Evolutionary conservation across 495 filamentous ascomycete genomes (phyloP).

Genomic region (Tuber brumale): DNA sequence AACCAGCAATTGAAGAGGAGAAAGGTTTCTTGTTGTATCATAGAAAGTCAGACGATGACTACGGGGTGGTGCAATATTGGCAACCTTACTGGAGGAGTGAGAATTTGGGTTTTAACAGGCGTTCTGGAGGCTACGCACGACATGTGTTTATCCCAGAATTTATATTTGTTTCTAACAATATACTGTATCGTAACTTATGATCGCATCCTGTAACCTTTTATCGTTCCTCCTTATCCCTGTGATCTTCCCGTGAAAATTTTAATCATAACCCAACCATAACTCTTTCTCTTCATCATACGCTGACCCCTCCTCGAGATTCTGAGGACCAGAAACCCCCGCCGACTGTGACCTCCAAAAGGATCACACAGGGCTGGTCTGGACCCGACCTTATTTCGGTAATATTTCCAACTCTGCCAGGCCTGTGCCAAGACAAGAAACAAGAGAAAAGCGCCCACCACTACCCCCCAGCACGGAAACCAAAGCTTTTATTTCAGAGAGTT

Average conservation of each 20-base stretch:
- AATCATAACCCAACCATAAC: slow-evolving; percentile 1
- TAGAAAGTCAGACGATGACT: background rate
- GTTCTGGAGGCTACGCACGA: slow-evolving; percentile 2
- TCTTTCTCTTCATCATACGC: background rate
- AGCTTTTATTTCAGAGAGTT: background rate
- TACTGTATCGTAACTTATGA: background rate
- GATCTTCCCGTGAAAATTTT: background rate
- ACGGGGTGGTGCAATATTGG: background rate
- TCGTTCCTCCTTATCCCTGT: background rate
- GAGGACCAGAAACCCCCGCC: background rate
- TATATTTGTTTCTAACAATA: background rate
- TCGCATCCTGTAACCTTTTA: background rate
- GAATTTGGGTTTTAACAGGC: background rate
- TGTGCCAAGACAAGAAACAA: background rate
- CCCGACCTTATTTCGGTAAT: slow-evolving; percentile 2
- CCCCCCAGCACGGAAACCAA: background rate
- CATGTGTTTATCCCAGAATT: background rate
- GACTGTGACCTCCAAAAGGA: background rate
- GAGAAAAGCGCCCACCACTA: background rate
- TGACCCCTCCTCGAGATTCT: background rate
- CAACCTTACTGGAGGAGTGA: background rate
- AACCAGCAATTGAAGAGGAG: background rate
- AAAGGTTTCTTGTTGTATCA: background rate
- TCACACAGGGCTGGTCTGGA: background rate
- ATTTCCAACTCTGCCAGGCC: background rate